Evolutionary conservation across 805 yeast genomes (phyloP).

Genomic region (Candida suzukii): DNA sequence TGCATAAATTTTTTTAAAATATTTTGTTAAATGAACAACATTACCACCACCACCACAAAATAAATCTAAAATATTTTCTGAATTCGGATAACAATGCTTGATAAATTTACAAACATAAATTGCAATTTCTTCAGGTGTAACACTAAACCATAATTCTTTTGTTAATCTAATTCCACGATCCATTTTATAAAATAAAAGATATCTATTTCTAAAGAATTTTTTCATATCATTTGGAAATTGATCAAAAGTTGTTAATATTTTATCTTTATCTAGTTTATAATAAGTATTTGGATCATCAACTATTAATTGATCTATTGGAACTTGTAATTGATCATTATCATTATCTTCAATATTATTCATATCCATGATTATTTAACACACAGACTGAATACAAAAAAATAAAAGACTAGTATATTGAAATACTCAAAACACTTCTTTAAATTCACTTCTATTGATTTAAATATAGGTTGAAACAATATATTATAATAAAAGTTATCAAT

Average conservation of each 20-base stretch:
- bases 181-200: conserved; percentile 49
- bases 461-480: no score
- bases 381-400: no score
- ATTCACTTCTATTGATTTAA: no score
- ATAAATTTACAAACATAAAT: conserved; percentile 48
- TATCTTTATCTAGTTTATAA: not conserved
- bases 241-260: conserved; percentile 1
- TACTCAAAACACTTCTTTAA: no score
- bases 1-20: conserved; percentile 51
- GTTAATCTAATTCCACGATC: conserved; percentile 68
- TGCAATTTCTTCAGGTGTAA: conserved; percentile 78
- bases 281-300: not conserved
- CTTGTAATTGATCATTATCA: no score
- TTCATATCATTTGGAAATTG: conserved; percentile 28
- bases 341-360: no score
- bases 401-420: no score
- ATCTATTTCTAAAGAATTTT: conserved; percentile 61
- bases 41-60: conserved; percentile 91
- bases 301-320: not conserved
- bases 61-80: conserved; percentile 49
- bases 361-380: no score
- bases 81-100: conserved; percentile 42
- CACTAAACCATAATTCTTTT: conserved; percentile 77
- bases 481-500: no score
- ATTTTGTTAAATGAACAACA: conserved; percentile 62